Conservation (phyloP, 345 rosid species). For the Orychophragmus violaceus region DNA sequence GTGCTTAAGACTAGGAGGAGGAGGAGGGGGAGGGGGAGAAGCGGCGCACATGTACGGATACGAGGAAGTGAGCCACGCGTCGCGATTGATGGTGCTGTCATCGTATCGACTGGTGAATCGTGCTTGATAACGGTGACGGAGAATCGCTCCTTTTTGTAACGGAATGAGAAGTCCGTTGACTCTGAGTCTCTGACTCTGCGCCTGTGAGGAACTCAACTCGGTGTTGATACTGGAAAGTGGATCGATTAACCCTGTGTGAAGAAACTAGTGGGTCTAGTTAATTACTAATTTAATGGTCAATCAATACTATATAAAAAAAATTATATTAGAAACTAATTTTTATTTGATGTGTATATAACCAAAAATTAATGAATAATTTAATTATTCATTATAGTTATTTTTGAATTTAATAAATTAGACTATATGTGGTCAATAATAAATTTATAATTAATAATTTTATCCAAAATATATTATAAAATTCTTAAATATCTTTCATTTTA, state of each 20-base stretch:
- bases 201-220: not conserved
- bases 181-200: not conserved
- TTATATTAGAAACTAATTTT: too few relatives aligned
- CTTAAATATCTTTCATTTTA: too few relatives aligned
- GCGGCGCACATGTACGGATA: not conserved
- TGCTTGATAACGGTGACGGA: not conserved
- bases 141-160: not conserved
- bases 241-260: not conserved
- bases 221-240: too few relatives aligned
- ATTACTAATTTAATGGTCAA: not conserved
- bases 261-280: not conserved
- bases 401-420: too few relatives aligned
- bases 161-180: slow-evolving; percentile 5
- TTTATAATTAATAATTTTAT: too few relatives aligned
- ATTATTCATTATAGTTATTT: too few relatives aligned
- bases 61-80: slow-evolving; percentile 21
- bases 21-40: not conserved
- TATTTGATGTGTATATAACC: too few relatives aligned
- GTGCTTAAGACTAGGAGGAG: slow-evolving; percentile 2
- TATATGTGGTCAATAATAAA: too few relatives aligned
- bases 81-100: not conserved
- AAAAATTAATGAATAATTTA: too few relatives aligned
- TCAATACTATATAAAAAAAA: too few relatives aligned
- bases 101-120: not conserved
- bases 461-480: too few relatives aligned